A percentile compares a stretch with the other conserved stretches of the same genome.
These are phyloP conservation scores for Salix koriyanagi DNA, from an alignment of 345 rosid genomes.

Conservation along the genomic window DNA sequence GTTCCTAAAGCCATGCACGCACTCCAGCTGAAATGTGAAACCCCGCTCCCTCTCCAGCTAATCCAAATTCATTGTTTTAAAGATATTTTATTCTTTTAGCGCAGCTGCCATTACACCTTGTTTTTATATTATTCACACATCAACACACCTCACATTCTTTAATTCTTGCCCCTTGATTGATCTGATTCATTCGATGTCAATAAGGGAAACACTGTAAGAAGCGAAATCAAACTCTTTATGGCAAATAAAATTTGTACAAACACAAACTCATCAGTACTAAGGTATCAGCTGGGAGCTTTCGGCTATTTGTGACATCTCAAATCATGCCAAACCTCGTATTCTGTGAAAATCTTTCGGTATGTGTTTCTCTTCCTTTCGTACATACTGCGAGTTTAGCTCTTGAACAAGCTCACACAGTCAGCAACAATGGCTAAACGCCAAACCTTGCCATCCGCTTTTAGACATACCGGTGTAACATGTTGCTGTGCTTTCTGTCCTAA, in stretches of 20 bases:
- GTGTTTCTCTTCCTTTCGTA: neutral
- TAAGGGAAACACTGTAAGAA: slow-evolving; percentile 20
- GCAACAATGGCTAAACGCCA: neutral
- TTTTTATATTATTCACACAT: slow-evolving; percentile 1
- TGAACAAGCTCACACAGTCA: neutral
- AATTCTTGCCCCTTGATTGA: neutral
- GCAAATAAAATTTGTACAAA: slow-evolving; percentile 11
- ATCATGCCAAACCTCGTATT: neutral
- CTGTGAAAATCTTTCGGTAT: neutral
- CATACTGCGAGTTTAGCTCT: neutral
- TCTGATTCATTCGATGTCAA: slow-evolving; percentile 24
- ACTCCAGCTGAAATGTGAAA: slow-evolving; percentile 32
- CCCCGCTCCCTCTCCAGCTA: neutral
- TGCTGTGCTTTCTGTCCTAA: neutral
- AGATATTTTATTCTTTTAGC: neutral
- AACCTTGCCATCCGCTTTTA: neutral
- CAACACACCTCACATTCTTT: neutral
- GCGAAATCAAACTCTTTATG: slow-evolving; percentile 10
- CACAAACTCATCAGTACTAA: no score
- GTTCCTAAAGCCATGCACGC: slow-evolving; percentile 92
- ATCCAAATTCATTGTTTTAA: slow-evolving; percentile 25
- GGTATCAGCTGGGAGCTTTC: neutral
- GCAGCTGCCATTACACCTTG: neutral
- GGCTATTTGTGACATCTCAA: neutral
- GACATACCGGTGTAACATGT: neutral